phyloP scores from a whole-genome alignment of 2,329 filamentous ascomycete genomes.

The Alternaria ethzedia region DNA sequence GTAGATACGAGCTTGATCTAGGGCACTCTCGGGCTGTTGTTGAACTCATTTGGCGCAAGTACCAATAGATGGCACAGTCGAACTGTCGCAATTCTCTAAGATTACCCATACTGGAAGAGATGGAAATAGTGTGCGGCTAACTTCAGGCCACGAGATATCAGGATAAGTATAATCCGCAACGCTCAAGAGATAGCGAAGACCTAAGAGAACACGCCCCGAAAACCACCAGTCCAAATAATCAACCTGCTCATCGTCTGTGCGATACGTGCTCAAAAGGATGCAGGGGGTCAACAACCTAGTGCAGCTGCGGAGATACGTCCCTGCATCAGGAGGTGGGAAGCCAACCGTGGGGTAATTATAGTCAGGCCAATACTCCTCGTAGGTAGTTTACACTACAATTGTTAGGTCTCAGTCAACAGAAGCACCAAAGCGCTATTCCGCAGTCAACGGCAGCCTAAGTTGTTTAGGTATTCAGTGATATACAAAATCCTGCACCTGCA shows the following conservation, averaged over 20 bases:
- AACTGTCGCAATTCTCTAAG: background rate
- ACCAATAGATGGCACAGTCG: background rate
- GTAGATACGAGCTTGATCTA: background rate
- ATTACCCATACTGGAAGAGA: background rate
- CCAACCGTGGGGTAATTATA: background rate
- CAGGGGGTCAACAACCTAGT: background rate
- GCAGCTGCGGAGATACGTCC: background rate
- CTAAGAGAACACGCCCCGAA: background rate
- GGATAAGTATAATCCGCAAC: background rate
- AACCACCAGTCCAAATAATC: background rate
- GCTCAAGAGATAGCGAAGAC: background rate
- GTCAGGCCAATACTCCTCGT: background rate
- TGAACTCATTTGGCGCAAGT: background rate
- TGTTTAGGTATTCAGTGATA: background rate
- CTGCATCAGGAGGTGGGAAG: background rate
- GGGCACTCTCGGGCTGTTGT: background rate
- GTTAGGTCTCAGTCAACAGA: background rate
- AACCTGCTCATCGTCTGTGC: background rate
- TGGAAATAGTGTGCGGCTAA: background rate
- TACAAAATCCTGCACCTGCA: background rate
- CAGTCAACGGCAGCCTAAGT: background rate
- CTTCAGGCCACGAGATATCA: background rate
- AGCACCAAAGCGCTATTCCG: background rate
- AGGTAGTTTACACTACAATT: background rate
- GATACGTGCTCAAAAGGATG: background rate